Evolutionary conservation across 108 stramenopile species (phyloP).

Genomic region (Cyclostephanos invisitatus): DNA sequence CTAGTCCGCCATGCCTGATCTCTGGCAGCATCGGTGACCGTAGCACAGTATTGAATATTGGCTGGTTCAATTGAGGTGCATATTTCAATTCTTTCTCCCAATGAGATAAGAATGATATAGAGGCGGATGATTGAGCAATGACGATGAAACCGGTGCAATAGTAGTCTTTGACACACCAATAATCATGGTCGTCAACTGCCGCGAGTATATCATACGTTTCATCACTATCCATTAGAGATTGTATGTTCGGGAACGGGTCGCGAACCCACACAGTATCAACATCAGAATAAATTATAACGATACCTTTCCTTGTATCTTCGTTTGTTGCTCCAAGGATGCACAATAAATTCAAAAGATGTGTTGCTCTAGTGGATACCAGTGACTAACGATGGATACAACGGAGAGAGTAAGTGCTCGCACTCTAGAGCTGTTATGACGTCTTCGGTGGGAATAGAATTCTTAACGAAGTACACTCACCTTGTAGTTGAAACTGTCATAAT

Average conservation of each 20-base stretch:
- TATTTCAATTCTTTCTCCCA: slow-evolving; percentile 29
- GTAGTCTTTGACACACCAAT: slow-evolving; percentile 8
- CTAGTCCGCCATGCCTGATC: slow-evolving; percentile 13
- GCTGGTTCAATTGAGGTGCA: slow-evolving; percentile 36
- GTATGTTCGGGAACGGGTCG: slow-evolving; percentile 31
- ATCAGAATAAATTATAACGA: slow-evolving; percentile 22
- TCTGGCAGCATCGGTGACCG: not conserved
- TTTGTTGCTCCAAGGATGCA: slow-evolving; percentile 5
- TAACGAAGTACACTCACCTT: not conserved
- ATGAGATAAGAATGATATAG: slow-evolving; percentile 20
- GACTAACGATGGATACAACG: not conserved
- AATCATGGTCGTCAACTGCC: slow-evolving; percentile 21
- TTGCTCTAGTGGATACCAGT: slow-evolving; percentile 30
- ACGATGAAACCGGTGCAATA: slow-evolving; percentile 40
- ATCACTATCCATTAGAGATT: not conserved
- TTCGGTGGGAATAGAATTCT: too few species aligned
- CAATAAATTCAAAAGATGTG: slow-evolving; percentile 36
- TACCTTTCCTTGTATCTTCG: not conserved
- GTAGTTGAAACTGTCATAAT: slow-evolving; percentile 28
- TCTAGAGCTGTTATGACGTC: too few species aligned
- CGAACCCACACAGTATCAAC: slow-evolving; percentile 36
- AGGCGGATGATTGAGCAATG: slow-evolving; percentile 12
- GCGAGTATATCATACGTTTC: slow-evolving; percentile 23
- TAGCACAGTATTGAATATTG: slow-evolving; percentile 24
- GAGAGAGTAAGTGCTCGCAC: too few species aligned